Base-by-base conservation (phyloP, 345 rosid genomes). In the Clarkia xantiana region DNA sequence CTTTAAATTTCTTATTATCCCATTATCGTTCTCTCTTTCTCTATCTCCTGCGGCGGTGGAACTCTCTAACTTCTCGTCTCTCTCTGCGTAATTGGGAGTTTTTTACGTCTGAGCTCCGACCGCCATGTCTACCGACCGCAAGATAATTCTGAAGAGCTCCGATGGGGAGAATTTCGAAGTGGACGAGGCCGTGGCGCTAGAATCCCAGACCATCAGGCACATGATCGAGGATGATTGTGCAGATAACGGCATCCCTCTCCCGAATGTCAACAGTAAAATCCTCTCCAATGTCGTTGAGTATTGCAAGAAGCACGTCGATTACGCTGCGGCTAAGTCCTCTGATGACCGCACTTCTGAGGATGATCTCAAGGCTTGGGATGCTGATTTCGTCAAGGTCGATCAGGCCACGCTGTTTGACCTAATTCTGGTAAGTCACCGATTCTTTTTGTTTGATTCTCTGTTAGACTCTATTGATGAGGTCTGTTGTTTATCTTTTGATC, bases 181-280 rank as follows among this genome's bases (percentile, higher is more conserved):
- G n/a, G 71, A 62, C 6, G 59, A 70, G 44, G 39, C 25, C 45
- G 74, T 70, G 54, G 74, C 71, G 1, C 14, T 52, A 11, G 59
- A 65, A 61, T 65, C 74, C 1, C 65, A 65, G 53, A 70, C 67
- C 17, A 65, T 70, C 16, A 65, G 47, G 61, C 67, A 70, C 58
- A 54, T 65, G 65, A 58, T 69, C 61, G 74, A 69, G 44, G 74
- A 69, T 40, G 67, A 55, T 38, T 69, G 74, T 52, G 67, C 70
- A 36, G 64, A 61, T 36, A 55, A 29, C 46, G 70, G 48, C 11
- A 69, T 69, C 52, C 74, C 74, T 9, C 13, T 69, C 18, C 70
- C 74, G 4, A 69, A 61, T 53, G 74, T 69, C 42, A 57, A 60
- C 19, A 46, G 67, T 48, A 55, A 58, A 61, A 69, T 65, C 54